Evolutionary conservation across 352 stramenopile species (phyloP).

Genomic region (Phytophthora litchii): DNA sequence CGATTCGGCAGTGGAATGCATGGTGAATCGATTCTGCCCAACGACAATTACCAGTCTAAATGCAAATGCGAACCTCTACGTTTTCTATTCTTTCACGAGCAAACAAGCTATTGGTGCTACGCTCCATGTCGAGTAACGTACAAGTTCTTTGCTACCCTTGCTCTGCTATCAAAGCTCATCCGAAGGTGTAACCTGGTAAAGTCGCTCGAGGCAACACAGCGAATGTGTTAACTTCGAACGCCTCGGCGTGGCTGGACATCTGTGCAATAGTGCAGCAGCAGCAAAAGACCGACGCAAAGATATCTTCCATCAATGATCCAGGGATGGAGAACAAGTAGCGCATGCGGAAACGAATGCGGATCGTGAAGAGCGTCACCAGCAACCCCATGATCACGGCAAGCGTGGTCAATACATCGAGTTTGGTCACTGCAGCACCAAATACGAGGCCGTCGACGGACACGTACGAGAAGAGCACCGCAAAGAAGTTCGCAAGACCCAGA

Average conservation of each 20-base stretch:
- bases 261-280: conserved; percentile 54
- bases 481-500: conserved; percentile 49
- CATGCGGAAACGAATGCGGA: conserved; percentile 57
- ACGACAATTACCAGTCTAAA: background rate
- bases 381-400: conserved; percentile 42
- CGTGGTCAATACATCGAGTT: conserved; percentile 34
- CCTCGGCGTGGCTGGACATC: conserved; percentile 56
- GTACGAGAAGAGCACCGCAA: conserved; percentile 39
- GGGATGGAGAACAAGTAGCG: conserved; percentile 63
- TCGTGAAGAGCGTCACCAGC: conserved; percentile 37
- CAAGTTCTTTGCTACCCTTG: conserved; percentile 5
- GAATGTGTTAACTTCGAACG: conserved; percentile 43
- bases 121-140: conserved; percentile 9
- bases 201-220: conserved; percentile 39
- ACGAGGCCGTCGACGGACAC: conserved; percentile 39
- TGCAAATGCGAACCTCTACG: conserved; percentile 7
- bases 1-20: no score
- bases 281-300: conserved; percentile 38
- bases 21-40: no score
- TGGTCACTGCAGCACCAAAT: conserved; percentile 34
- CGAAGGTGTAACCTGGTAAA: conserved; percentile 51
- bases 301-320: conserved; percentile 46
- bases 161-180: conserved; percentile 8
- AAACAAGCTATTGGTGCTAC: conserved; percentile 1
- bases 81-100: conserved; percentile 23